Conservation (phyloP, 225 moss, liverwort and hornwort genomes). For the Marchantia polymorpha region DNA sequence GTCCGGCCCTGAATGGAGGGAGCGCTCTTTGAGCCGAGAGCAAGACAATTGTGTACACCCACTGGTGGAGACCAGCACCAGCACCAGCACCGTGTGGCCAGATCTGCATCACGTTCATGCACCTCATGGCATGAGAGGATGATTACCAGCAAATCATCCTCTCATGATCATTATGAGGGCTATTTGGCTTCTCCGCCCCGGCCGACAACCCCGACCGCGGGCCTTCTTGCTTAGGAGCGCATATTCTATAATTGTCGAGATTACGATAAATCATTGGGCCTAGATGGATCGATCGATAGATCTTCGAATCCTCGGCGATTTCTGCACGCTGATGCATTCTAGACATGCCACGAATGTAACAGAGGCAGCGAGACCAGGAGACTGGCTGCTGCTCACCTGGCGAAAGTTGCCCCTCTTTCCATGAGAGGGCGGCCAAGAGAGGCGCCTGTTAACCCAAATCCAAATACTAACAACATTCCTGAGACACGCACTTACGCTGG, state of each 20-base stretch:
- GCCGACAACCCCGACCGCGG: background rate
- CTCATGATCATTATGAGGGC: background rate
- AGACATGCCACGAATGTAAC: background rate
- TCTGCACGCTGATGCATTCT: background rate
- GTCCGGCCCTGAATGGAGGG: background rate
- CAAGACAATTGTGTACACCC: background rate
- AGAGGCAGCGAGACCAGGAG: background rate
- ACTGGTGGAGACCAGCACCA: background rate
- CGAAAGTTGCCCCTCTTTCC: background rate
- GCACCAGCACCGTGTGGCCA: background rate
- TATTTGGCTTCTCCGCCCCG: background rate
- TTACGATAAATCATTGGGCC: conserved; percentile 4
- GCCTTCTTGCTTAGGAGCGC: background rate
- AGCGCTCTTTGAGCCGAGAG: background rate
- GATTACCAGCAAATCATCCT: background rate
- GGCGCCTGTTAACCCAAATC: background rate
- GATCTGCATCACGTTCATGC: background rate
- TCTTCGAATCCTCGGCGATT: background rate
- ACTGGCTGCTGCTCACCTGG: background rate
- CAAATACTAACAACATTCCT: background rate
- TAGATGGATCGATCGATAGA: background rate
- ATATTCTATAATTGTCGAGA: background rate
- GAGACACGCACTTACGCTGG: background rate
- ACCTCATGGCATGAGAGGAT: background rate
- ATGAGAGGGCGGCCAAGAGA: background rate